Evolutionary conservation across 495 filamentous ascomycete species (phyloP).

Genomic region (Penicillium waksmanii): DNA sequence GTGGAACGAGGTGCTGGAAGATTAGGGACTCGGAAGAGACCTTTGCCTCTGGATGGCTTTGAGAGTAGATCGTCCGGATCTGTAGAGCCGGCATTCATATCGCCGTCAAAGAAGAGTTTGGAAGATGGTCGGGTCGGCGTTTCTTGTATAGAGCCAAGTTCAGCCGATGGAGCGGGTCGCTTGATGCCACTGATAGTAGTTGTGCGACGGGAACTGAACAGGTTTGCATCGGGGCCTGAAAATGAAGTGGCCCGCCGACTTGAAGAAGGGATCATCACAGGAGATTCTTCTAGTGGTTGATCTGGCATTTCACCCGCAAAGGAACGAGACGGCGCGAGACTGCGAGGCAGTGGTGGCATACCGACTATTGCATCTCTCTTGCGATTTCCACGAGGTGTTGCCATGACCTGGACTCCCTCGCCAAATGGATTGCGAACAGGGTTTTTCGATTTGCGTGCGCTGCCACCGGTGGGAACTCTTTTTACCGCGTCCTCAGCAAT

Average conservation of each 20-base stretch:
- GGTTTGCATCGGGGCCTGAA: conserved; percentile 30
- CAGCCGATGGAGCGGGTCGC: conserved; percentile 15
- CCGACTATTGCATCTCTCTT: conserved; percentile 42
- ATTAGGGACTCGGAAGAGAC: conserved; percentile 43
- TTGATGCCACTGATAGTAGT: conserved; percentile 4
- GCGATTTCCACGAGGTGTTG: conserved; percentile 66
- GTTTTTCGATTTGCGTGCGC: conserved; percentile 63
- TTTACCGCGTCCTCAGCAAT: conserved; percentile 72
- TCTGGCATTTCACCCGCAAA: conserved; percentile 31
- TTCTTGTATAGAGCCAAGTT: conserved; percentile 44
- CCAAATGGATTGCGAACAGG: conserved; percentile 62
- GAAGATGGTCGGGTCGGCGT: conserved; percentile 57
- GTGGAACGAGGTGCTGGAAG: conserved; percentile 41
- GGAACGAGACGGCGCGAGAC: conserved; percentile 31
- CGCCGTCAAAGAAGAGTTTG: conserved; percentile 35
- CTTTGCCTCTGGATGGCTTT: conserved; percentile 21
- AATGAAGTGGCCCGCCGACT: conserved; percentile 31
- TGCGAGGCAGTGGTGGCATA: conserved; percentile 38
- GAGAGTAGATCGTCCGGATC: conserved; percentile 17
- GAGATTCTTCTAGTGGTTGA: conserved; percentile 28
- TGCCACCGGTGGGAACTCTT: conserved; percentile 45
- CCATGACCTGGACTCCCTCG: conserved; percentile 71
- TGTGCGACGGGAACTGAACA: conserved; percentile 20
- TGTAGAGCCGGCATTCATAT: conserved; percentile 13
- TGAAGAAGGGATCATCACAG: conserved; percentile 33